Evolutionary conservation across 768 basidiomycete genomes (phyloP), one percentile per base, ranked within the genome.

Genomic region (Termitomyces titanicus): DNA sequence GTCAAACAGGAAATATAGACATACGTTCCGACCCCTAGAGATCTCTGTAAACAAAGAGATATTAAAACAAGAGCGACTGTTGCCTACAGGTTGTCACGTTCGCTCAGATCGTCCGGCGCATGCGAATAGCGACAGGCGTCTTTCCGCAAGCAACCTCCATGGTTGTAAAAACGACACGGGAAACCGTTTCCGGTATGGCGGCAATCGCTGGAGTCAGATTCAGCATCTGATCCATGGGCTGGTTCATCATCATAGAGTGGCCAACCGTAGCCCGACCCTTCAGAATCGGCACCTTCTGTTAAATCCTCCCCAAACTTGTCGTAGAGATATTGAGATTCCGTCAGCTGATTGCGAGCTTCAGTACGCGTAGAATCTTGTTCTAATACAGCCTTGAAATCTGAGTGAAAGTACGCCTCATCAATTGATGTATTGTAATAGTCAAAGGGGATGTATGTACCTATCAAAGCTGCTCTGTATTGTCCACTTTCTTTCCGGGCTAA

Each of bases 121-220:
- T 84, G 82, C 25, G 74, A 79, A 64, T 67, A 82, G 20, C 51
- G 51, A 58, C 81, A 84, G 3, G 52, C 34, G 3, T n/a, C 51
- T 1, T 78, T 79, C 24, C 70, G 67, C 18, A 35, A 56, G 58
- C 81, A 83, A 1, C 75, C 76, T 8, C 64, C 68, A 38, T 74
- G 80, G 42, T 85, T 82, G 62, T 83, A 81, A 63, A 75, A 79
- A 48, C 75, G 73, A 64, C 82, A 84, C 0, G 82, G 74, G 1
- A 72, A 67, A 0, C 66, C 65, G 53, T 78, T 80, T 6, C 81
- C 83, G 1, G 54, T 55, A 57, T 83, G 81, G 18, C 64, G 60
- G 58, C 69, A 80, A 61, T 84, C 83, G 31, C 77, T 78, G n/a
- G 79, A 77, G 58, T 83, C 81, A 0, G 78, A 81, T 31, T 74